A percentile compares a stretch with the other conserved stretches of the same genome.
Conservation (phyloP, 805 yeast genomes). For the Saccharomycopsis sp. region DNA sequence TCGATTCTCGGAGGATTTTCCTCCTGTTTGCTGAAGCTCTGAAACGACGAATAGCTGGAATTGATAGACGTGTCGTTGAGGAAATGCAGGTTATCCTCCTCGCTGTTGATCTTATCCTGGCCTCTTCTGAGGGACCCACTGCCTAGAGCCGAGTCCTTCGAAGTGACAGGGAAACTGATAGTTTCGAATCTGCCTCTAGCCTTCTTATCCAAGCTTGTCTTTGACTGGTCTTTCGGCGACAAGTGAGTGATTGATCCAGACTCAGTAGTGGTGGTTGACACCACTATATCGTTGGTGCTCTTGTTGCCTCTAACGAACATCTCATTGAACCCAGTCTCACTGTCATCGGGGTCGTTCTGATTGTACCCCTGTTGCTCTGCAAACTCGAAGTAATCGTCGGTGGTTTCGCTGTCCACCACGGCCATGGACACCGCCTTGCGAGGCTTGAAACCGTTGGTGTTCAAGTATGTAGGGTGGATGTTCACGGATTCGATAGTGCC, state of each 20-base stretch:
- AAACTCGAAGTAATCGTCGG: background rate
- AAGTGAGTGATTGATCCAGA: background rate
- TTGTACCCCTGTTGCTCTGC: background rate
- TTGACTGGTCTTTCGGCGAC: background rate
- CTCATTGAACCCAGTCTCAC: background rate
- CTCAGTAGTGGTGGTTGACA: background rate
- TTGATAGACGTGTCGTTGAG: background rate
- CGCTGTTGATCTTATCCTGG: background rate
- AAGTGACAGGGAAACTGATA: conserved; percentile 1
- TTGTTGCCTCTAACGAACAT: background rate
- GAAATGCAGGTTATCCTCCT: background rate
- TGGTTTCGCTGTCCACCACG: background rate
- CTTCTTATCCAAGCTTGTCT: background rate
- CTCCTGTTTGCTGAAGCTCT: background rate
- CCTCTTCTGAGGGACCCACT: background rate
- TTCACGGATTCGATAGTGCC: background rate
- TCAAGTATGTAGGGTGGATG: background rate
- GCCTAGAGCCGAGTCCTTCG: background rate
- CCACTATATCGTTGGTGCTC: background rate
- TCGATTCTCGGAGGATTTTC: background rate
- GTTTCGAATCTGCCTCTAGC: background rate
- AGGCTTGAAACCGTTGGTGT: background rate
- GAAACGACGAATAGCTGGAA: background rate
- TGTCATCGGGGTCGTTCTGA: background rate
- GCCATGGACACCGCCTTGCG: background rate